Base-by-base conservation (phyloP, 2,329 filamentous ascomycete genomes). In the Fusarium subtropicale region DNA sequence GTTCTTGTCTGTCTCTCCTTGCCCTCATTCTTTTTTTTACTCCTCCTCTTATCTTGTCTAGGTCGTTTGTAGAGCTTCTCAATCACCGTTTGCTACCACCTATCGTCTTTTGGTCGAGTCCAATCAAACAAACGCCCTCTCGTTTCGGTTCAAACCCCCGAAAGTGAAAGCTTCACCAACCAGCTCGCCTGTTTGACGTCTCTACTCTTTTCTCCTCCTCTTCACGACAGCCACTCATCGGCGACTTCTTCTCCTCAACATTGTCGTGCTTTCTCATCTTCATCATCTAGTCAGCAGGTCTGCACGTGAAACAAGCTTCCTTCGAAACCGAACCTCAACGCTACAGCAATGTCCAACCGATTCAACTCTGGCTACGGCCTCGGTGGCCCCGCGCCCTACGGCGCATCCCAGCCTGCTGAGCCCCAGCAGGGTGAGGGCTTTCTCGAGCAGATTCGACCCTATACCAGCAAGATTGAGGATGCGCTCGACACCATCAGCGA, bases 391-490 rank as follows among this genome's bases (percentile, higher is more conserved):
- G 76, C 76, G 77, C 88, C 90, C 69, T 94, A 93, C 76, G 90
- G 88, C 69, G 88, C 85, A 85, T 63, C 85, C 83, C 75, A 84
- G 67, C 44, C 45, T 82, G 69, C 66, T 36, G 75, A 78, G 33
- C 90, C 94, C 75, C 87, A 91, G 50, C 93, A 89, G 80, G 90
- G 91, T 60, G 77, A 75, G 55, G 74, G 74, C 72, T 62, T 80
- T 60, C 88, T 99, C 74, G 96, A 97, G 80, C 88, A 93, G 75
- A 93, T 99, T 78, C 88, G 96, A 70, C 89, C 94, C 80, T 94
- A 98, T 82, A 99, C 96, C 53, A 97, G 92, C 90, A 98, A 97
- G 87, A 95, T 99, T 72, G 96, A 99, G 84, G 96, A 99, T 79
- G 83, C 92, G 79, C 82, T 99, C 78, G 96, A 98, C 81, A 92